phyloP scores from a whole-genome alignment of 768 basidiomycete species.

The Serendipita indica region DNA sequence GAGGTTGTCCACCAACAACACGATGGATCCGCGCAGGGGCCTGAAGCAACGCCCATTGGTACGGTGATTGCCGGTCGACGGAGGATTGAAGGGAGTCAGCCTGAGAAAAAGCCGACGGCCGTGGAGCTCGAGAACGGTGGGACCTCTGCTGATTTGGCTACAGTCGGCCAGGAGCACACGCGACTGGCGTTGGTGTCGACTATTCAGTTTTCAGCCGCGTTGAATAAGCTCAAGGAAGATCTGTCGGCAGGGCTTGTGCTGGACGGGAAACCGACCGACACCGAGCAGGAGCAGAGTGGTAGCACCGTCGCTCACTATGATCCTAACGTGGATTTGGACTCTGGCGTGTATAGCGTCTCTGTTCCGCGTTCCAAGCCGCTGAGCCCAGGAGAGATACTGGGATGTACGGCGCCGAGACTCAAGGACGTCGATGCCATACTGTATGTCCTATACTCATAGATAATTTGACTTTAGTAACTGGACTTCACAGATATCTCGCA shows the following conservation, averaged over 20 bases:
- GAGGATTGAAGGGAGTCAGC: slow-evolving; percentile 36
- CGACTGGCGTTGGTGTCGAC: slow-evolving; percentile 87
- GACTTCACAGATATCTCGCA: slow-evolving; percentile 66
- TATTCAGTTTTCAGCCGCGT: slow-evolving; percentile 90
- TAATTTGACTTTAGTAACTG: too few species aligned
- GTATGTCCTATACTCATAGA: too few species aligned
- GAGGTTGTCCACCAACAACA: slow-evolving; percentile 47
- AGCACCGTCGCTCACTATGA: background rate
- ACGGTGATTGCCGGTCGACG: slow-evolving; percentile 20
- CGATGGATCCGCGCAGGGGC: slow-evolving; percentile 30
- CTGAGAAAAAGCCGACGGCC: slow-evolving; percentile 14
- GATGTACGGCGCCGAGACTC: slow-evolving; percentile 85
- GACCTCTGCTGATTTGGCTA: background rate
- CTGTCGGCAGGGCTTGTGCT: slow-evolving; percentile 33
- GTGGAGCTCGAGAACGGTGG: slow-evolving; percentile 11
- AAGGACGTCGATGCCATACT: slow-evolving; percentile 76
- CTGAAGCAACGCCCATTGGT: slow-evolving; percentile 33
- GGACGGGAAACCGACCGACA: background rate
- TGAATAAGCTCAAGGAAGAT: slow-evolving; percentile 75
- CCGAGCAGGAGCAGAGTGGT: slow-evolving; percentile 14
- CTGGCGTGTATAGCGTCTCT: slow-evolving; percentile 52
- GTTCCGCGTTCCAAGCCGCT: slow-evolving; percentile 85
- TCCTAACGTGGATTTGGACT: slow-evolving; percentile 25
- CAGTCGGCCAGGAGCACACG: slow-evolving; percentile 28
- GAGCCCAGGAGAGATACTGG: slow-evolving; percentile 91